These are phyloP conservation scores for Talaromyces wortmannii DNA, from an alignment of 495 filamentous ascomycete species.

Conservation along the genomic window DNA sequence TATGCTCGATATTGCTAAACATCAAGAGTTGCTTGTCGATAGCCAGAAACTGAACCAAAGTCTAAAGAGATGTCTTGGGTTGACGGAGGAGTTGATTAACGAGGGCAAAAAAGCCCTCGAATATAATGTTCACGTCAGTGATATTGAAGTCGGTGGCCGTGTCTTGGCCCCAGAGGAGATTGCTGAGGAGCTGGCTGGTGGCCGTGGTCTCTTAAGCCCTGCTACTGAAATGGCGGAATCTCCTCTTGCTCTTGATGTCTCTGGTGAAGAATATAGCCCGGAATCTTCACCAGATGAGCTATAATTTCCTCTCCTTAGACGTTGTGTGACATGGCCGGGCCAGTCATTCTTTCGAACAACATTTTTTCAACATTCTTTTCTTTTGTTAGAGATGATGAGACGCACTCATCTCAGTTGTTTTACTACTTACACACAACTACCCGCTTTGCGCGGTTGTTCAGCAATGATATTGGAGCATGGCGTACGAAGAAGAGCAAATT, in stretches of 20 bases:
- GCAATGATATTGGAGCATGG: background rate
- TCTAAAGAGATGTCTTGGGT: conserved; percentile 75
- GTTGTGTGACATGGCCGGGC: background rate
- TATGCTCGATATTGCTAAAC: conserved; percentile 75
- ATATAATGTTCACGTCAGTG: conserved; percentile 66
- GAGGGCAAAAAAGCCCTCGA: conserved; percentile 82
- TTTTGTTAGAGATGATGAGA: background rate
- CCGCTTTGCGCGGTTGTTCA: no score
- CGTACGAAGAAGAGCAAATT: background rate
- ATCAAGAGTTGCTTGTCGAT: conserved; percentile 80
- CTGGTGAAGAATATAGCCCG: background rate
- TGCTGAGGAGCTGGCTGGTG: conserved; percentile 40
- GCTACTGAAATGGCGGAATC: conserved; percentile 8
- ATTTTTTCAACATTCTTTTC: background rate
- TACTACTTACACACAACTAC: no score
- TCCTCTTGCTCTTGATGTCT: background rate
- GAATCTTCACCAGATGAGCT: background rate
- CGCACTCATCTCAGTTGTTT: no score
- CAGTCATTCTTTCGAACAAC: background rate
- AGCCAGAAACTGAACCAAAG: conserved; percentile 92
- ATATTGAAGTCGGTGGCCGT: conserved; percentile 75
- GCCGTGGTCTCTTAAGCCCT: conserved; percentile 28
- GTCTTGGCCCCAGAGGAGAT: conserved; percentile 66
- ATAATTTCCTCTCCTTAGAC: background rate
- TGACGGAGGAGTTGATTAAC: conserved; percentile 83